Conservation (phyloP, 2,329 filamentous ascomycete species). For the Colletotrichum melonis region DNA sequence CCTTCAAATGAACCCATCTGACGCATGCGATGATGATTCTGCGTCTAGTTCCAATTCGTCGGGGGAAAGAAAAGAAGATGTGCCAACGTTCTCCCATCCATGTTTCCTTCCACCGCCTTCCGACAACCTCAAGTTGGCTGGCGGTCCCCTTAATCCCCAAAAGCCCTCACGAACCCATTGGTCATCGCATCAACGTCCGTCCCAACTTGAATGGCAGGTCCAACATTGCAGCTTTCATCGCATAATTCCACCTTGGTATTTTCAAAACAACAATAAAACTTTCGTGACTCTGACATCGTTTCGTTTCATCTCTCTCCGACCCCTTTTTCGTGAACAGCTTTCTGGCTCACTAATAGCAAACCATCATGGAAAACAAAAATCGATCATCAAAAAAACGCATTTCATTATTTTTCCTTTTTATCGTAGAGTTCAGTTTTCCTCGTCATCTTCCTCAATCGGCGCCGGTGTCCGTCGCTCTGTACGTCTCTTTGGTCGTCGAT, state of each 20-base stretch:
- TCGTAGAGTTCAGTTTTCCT: constrained; percentile 59
- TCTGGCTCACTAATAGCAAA: neutral
- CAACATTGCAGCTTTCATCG: neutral
- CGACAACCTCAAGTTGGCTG: no score
- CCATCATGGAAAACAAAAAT: neutral
- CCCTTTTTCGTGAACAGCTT: neutral
- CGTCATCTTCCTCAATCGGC: constrained; percentile 77
- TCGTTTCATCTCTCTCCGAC: constrained; percentile 3
- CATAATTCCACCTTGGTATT: constrained; percentile 13
- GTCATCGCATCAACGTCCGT: neutral
- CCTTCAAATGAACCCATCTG: no score
- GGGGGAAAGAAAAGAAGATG: no score
- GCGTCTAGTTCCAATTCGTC: no score
- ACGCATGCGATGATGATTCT: no score
- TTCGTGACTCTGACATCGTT: constrained; percentile 10
- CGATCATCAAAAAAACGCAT: neutral
- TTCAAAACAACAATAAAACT: constrained; percentile 1
- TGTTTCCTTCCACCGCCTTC: no score
- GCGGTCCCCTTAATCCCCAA: no score
- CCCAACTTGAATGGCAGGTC: neutral
- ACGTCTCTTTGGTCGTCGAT: constrained; percentile 74
- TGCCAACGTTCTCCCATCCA: no score
- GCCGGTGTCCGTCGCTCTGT: constrained; percentile 78
- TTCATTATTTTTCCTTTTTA: neutral
- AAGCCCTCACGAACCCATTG: neutral